Conservation (phyloP, 306 rosid species). For the Prunus padus region DNA sequence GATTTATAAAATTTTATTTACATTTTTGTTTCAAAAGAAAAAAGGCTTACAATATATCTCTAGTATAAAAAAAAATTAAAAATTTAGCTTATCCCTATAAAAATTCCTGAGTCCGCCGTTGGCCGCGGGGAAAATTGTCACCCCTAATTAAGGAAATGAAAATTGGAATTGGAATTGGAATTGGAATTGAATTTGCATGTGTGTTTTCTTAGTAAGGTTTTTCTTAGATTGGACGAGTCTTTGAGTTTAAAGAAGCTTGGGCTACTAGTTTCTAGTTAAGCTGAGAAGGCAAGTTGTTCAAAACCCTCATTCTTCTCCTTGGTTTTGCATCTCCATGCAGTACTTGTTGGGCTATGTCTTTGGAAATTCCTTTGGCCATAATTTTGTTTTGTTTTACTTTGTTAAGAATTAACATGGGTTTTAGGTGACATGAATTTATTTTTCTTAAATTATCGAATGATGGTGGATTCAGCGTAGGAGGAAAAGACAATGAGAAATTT, state of each 20-base stretch:
- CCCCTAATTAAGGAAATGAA: constrained; percentile 23
- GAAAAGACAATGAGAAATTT: not conserved
- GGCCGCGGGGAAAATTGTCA: too few relatives aligned
- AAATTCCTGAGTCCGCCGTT: too few relatives aligned
- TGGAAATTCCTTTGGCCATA: too few relatives aligned
- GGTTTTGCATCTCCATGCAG: not conserved
- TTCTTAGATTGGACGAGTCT: constrained; percentile 63
- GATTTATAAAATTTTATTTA: too few relatives aligned
- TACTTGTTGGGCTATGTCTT: constrained; percentile 7
- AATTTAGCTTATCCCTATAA: too few relatives aligned
- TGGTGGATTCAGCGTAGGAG: not conserved
- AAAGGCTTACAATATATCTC: too few relatives aligned
- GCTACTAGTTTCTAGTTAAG: constrained; percentile 2
- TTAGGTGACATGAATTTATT: not conserved
- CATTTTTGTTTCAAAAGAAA: too few relatives aligned
- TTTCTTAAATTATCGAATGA: not conserved
- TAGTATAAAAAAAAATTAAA: too few relatives aligned
- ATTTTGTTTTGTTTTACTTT: too few relatives aligned
- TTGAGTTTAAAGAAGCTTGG: constrained; percentile 73
- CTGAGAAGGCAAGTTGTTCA: constrained; percentile 3
- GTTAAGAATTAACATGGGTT: not conserved
- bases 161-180: not conserved
- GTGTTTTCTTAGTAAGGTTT: constrained; percentile 28
- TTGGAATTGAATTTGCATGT: not conserved
- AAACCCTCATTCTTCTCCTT: not conserved